phyloP scores from a whole-genome alignment of 208 protist species.

The Phytomonas sp. region DNA sequence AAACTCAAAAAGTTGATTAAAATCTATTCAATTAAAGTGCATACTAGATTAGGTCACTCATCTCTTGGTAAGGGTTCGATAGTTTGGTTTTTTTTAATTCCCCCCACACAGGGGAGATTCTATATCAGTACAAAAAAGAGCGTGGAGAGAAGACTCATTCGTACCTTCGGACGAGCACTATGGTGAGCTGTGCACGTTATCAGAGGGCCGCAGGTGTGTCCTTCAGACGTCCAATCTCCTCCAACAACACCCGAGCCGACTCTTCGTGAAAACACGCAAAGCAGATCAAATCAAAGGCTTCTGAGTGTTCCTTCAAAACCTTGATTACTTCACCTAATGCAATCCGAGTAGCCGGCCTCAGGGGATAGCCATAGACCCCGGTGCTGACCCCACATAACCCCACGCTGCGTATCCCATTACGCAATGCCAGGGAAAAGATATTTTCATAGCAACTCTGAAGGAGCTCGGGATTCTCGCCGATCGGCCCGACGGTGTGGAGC shows the following conservation, averaged over 20 bases:
- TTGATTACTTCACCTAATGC: slow-evolving; percentile 35
- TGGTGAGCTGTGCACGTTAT: neutral
- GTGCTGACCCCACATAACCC: slow-evolving; percentile 81
- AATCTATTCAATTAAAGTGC: neutral
- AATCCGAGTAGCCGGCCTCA: slow-evolving; percentile 38
- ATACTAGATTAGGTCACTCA: neutral
- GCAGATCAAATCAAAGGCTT: slow-evolving; percentile 29
- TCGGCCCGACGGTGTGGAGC: slow-evolving; percentile 77
- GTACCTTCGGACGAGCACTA: neutral
- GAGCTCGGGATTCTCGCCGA: slow-evolving; percentile 41
- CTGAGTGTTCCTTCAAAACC: slow-evolving; percentile 26
- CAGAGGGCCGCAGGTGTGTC: neutral
- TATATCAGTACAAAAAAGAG: neutral
- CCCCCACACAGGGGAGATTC: neutral
- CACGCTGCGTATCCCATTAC: slow-evolving; percentile 37
- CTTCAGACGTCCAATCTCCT: neutral
- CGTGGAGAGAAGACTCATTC: neutral
- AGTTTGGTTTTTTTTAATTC: neutral
- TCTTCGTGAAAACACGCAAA: slow-evolving; percentile 48
- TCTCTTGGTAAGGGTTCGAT: neutral
- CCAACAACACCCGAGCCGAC: slow-evolving; percentile 12
- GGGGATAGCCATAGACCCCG: slow-evolving; percentile 84
- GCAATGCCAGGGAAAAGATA: slow-evolving; percentile 30
- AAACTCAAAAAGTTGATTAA: neutral
- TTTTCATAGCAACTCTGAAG: slow-evolving; percentile 55